phyloP scores from a whole-genome alignment of 75 land plant genomes.

The Gnetum montanum region DNA sequence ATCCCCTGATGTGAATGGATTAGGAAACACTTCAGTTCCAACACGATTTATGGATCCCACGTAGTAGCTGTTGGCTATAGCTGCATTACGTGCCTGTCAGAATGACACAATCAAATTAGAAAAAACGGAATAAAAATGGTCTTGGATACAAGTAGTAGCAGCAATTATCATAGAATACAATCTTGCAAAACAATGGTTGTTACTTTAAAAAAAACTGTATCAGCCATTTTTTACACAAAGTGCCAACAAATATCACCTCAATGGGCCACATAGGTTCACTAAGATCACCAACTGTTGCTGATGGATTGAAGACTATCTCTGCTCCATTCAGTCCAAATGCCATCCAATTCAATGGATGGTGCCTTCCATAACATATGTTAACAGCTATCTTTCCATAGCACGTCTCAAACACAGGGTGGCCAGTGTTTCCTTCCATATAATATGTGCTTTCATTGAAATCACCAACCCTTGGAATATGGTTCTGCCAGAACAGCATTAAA shows the following conservation, averaged over 20 bases:
- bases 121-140: background rate
- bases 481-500: constrained; percentile 52
- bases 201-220: no score
- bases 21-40: constrained; percentile 86
- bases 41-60: constrained; percentile 95
- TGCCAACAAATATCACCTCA: constrained; percentile 39
- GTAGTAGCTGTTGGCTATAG: constrained; percentile 91
- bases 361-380: constrained; percentile 97
- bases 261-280: constrained; percentile 99
- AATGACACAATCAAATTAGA: background rate
- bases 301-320: constrained; percentile 98
- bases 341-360: constrained; percentile 95
- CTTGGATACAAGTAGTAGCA: no score
- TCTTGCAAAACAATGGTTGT: no score
- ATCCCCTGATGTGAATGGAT: constrained; percentile 94
- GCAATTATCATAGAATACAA: no score
- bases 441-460: constrained; percentile 99
- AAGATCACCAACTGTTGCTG: constrained; percentile 96
- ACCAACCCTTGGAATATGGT: constrained; percentile 96
- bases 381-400: constrained; percentile 86
- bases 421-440: constrained; percentile 99
- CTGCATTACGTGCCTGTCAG: constrained; percentile 98
- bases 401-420: constrained; percentile 98
- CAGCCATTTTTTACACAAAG: background rate
- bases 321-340: constrained; percentile 99